phyloP scores from a whole-genome alignment of 179 eudicot species.

The Beta macrorhiza region DNA sequence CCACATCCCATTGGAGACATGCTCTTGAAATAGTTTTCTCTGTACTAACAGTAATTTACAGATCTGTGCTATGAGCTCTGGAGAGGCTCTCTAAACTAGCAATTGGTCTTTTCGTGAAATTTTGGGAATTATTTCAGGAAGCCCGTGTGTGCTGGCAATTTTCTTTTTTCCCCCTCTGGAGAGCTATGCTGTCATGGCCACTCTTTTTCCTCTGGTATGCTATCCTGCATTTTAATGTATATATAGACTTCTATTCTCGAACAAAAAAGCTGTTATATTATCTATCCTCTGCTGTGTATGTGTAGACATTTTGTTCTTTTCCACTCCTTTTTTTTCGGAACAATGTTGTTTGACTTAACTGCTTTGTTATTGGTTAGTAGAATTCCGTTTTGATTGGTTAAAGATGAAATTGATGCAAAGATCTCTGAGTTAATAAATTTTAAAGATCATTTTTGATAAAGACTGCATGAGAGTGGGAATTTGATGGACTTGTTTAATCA shows the following conservation, averaged over 20 bases:
- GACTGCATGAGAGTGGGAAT: neutral
- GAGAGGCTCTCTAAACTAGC: too few relatives aligned
- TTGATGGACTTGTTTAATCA: neutral
- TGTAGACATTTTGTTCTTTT: neutral
- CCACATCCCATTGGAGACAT: neutral
- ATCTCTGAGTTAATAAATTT: neutral
- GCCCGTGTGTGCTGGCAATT: conserved; percentile 80
- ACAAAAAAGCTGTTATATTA: neutral
- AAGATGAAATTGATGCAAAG: neutral
- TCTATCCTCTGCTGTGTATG: neutral
- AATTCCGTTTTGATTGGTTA: neutral
- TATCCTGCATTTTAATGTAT: neutral
- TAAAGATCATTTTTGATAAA: neutral
- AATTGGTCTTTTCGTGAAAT: neutral
- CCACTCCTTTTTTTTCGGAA: too few relatives aligned
- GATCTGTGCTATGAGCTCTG: neutral
- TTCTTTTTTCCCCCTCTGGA: conserved; percentile 74
- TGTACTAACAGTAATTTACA: neutral
- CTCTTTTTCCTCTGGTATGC: conserved; percentile 83
- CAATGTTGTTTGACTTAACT: neutral
- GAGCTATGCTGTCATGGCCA: conserved; percentile 91
- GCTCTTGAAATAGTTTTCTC: neutral
- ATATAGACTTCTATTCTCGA: neutral
- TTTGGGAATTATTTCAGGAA: conserved; percentile 45
- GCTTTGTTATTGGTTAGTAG: conserved; percentile 1